Percentiles rank a stretch among this genome's conserved stretches.
These are phyloP conservation scores for Penicillium brasilianum DNA, from an alignment of 2,329 filamentous ascomycete species.

Conservation along the genomic window DNA sequence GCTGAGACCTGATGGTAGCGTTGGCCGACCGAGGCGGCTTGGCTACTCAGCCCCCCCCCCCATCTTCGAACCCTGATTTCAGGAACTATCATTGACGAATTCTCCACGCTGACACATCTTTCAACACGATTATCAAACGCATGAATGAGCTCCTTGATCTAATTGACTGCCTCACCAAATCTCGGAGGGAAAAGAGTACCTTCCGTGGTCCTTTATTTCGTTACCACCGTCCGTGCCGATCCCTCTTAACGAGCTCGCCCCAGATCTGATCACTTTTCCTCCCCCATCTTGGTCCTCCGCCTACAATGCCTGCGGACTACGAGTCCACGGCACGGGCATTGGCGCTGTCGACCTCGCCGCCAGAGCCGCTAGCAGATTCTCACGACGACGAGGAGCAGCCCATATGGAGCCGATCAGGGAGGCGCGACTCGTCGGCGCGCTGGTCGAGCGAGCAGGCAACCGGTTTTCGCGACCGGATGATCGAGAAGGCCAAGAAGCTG, in stretches of 20 bases:
- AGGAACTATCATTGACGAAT: slow-evolving; percentile 8
- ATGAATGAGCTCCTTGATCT: background rate
- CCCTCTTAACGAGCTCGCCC: slow-evolving; percentile 12
- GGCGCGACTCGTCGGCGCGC: slow-evolving; percentile 45
- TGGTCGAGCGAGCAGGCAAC: slow-evolving; percentile 40
- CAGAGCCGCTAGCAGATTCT: slow-evolving; percentile 52
- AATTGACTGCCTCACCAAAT: background rate
- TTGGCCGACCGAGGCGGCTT: slow-evolving; percentile 6
- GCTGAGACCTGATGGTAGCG: background rate
- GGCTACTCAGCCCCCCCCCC: slow-evolving; percentile 12
- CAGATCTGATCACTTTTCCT: slow-evolving; percentile 17
- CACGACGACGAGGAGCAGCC: slow-evolving; percentile 49
- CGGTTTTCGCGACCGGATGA: slow-evolving; percentile 44
- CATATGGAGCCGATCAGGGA: slow-evolving; percentile 57
- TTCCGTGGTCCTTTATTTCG: background rate
- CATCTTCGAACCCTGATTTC: slow-evolving; percentile 5
- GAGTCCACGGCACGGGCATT: slow-evolving; percentile 59
- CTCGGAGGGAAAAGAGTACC: background rate
- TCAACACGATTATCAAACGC: background rate
- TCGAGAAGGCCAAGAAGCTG: slow-evolving; percentile 43
- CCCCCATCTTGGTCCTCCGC: slow-evolving; percentile 11
- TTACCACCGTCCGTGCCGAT: slow-evolving; percentile 21
- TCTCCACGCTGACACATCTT: slow-evolving; percentile 6
- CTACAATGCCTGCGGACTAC: slow-evolving; percentile 55
- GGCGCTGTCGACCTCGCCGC: slow-evolving; percentile 55